These are phyloP conservation scores for Carex scoparia DNA, from an alignment of 176 grass and related monocot species.

Conservation along the genomic window DNA sequence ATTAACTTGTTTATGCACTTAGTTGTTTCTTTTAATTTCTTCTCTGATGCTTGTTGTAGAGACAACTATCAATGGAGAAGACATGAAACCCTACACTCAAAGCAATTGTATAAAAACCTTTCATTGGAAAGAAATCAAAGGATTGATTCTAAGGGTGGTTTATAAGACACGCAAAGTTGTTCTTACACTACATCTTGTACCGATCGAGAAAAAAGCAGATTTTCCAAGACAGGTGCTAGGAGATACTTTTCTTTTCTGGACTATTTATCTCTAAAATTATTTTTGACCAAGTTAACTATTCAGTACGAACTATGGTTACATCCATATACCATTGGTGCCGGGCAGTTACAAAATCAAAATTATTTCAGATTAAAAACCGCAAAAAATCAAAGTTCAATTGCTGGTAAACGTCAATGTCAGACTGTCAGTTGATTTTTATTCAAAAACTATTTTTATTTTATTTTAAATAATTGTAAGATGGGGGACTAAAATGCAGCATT, in stretches of 20 bases:
- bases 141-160: background rate
- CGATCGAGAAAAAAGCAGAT: conserved; percentile 14
- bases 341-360: background rate
- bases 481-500: background rate
- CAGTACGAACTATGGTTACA: background rate
- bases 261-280: background rate
- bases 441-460: background rate
- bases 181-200: conserved; percentile 40
- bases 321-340: background rate
- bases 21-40: background rate
- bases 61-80: conserved; percentile 19
- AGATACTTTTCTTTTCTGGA: background rate
- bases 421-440: background rate
- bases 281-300: background rate
- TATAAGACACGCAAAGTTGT: conserved; percentile 21
- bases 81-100: background rate
- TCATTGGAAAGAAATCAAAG: background rate
- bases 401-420: background rate
- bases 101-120: conserved; percentile 4
- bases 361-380: background rate
- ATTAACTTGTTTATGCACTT: background rate
- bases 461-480: background rate
- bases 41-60: conserved; percentile 22
- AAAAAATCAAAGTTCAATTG: background rate
- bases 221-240: conserved; percentile 30